Evolutionary conservation across 163 green algal genomes (phyloP).

Genomic region (Volvox carteri): DNA sequence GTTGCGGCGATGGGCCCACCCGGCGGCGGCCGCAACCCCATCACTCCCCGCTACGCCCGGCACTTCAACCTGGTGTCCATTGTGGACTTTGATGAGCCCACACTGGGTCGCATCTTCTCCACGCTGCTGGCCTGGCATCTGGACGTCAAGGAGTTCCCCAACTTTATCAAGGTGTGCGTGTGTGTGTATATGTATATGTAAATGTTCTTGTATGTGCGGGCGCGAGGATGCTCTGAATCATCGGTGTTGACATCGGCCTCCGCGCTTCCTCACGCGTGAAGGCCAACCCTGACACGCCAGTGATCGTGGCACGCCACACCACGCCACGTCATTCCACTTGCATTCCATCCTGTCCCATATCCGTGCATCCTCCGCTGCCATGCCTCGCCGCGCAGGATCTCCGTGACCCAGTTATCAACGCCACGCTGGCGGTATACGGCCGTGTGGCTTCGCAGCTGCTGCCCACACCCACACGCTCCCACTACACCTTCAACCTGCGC

Average conservation of each 20-base stretch:
- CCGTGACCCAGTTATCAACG: constrained; percentile 66
- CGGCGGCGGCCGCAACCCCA: constrained; percentile 77
- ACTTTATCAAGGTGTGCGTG: constrained; percentile 69
- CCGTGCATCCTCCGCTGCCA: no score
- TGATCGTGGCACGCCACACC: no score
- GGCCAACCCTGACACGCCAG: no score
- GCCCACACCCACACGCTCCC: constrained; percentile 81
- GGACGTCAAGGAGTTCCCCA: constrained; percentile 52
- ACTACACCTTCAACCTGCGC: constrained; percentile 89
- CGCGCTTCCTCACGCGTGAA: no score
- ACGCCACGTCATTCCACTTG: no score
- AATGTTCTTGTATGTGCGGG: no score
- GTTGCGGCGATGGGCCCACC: constrained; percentile 83
- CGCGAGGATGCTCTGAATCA: no score
- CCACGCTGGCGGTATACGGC: constrained; percentile 82
- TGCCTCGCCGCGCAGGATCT: constrained; percentile 55
- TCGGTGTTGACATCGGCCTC: no score
- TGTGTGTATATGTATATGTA: no score
- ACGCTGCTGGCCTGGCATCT: constrained; percentile 83
- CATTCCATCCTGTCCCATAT: no score
- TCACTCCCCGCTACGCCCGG: constrained; percentile 80
- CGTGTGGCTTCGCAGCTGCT: constrained; percentile 71
- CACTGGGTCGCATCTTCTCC: constrained; percentile 81
- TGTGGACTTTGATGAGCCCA: constrained; percentile 74
- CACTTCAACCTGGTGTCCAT: constrained; percentile 83